Conservation (phyloP, 2,329 filamentous ascomycete species). For the Cercospora zeae-maydis region DNA sequence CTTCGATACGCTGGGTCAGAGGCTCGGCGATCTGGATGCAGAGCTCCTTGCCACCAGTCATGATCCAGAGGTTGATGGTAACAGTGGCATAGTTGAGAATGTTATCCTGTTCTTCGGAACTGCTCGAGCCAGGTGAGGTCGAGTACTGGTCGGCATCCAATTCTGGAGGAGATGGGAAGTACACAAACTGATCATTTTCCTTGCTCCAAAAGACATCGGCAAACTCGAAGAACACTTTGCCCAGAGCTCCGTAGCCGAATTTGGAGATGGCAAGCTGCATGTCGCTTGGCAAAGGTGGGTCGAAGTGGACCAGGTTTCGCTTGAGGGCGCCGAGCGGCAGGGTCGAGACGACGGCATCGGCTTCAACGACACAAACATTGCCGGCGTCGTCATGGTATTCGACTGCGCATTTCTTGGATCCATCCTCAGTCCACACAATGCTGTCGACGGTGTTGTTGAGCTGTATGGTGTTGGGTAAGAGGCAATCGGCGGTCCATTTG, state of each 20-base stretch:
- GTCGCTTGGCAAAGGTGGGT: conserved; percentile 38
- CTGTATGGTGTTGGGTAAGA: conserved; percentile 39
- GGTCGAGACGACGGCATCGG: conserved; percentile 42
- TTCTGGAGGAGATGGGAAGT: conserved; percentile 40
- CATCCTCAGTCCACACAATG: conserved; percentile 39
- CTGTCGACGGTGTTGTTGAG: conserved; percentile 41
- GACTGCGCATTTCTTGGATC: conserved; percentile 26
- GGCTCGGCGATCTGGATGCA: conserved; percentile 46
- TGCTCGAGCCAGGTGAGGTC: conserved; percentile 31
- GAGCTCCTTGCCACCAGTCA: conserved; percentile 43
- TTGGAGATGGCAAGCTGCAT: conserved; percentile 39
- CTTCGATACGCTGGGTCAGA: conserved; percentile 45
- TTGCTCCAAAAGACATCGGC: conserved; percentile 46
- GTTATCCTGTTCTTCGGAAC: conserved; percentile 33
- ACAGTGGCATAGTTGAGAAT: conserved; percentile 46
- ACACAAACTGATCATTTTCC: conserved; percentile 47
- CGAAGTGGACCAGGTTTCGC: conserved; percentile 41
- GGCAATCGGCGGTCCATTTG: conserved; percentile 41
- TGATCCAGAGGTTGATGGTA: conserved; percentile 45
- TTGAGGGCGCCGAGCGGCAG: conserved; percentile 42
- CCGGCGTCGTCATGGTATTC: conserved; percentile 29
- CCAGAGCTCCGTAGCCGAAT: conserved; percentile 43
- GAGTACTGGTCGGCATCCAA: conserved; percentile 28
- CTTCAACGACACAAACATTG: conserved; percentile 31
- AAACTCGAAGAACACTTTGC: conserved; percentile 46